Conservation (phyloP, 1,139 yeast species). For the Hemisphaericaspora xylanilytica region DNA sequence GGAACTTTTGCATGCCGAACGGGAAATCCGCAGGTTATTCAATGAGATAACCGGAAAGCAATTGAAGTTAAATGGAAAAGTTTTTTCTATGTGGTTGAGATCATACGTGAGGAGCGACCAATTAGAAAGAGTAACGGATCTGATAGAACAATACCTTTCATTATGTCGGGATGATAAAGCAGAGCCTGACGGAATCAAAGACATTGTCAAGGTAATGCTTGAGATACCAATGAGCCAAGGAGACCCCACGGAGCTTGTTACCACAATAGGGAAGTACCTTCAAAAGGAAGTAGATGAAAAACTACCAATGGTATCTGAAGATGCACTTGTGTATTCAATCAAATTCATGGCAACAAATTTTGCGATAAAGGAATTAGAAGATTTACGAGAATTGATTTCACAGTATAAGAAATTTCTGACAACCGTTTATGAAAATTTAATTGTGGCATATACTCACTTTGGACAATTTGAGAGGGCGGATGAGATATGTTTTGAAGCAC, state of each 20-base stretch:
- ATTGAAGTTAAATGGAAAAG: constrained; percentile 46
- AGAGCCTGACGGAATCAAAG: constrained; percentile 3
- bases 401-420: constrained; percentile 15
- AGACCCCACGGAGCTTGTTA: constrained; percentile 38
- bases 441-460: constrained; percentile 28
- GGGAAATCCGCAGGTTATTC: constrained; percentile 53
- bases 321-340: constrained; percentile 18
- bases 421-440: constrained; percentile 20
- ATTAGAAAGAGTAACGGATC: constrained; percentile 27
- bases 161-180: constrained; percentile 4
- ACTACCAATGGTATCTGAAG: constrained; percentile 18
- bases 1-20: constrained; percentile 54
- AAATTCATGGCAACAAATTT: constrained; percentile 23
- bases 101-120: constrained; percentile 45
- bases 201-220: constrained; percentile 41
- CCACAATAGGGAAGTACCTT: constrained; percentile 37
- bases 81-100: constrained; percentile 50
- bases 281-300: constrained; percentile 17
- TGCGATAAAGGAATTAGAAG: constrained; percentile 24
- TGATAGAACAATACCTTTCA: constrained; percentile 19
- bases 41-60: constrained; percentile 46
- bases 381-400: constrained; percentile 20
- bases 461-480: constrained; percentile 38
- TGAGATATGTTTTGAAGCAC: constrained; percentile 28
- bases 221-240: constrained; percentile 35